Conservation (phyloP, 495 filamentous ascomycete species). For the Neurospora sp. region DNA sequence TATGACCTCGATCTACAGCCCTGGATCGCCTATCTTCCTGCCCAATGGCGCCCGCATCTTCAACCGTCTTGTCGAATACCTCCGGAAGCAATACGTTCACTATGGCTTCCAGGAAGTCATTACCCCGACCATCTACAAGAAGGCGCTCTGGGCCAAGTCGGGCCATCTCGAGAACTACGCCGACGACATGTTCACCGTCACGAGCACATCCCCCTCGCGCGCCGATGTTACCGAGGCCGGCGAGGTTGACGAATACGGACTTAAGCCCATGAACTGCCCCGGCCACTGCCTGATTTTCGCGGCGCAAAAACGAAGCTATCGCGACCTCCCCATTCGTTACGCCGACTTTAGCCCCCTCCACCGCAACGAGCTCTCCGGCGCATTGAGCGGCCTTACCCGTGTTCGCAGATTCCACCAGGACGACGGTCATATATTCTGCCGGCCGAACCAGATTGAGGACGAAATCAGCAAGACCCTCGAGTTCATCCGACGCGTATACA, state of each 20-base stretch:
- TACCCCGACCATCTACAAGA: slow-evolving; percentile 90
- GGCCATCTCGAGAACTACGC: slow-evolving; percentile 92
- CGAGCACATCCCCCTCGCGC: slow-evolving; percentile 37
- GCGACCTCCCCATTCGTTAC: slow-evolving; percentile 80
- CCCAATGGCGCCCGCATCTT: slow-evolving; percentile 79
- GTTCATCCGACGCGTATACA: slow-evolving; percentile 72
- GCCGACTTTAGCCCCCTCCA: slow-evolving; percentile 90
- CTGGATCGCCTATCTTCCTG: slow-evolving; percentile 81
- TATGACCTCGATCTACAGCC: slow-evolving; percentile 66
- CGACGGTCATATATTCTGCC: slow-evolving; percentile 92
- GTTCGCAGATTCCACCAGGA: slow-evolving; percentile 94
- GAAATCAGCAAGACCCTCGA: slow-evolving; percentile 73
- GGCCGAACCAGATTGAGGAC: slow-evolving; percentile 66
- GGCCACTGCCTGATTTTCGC: slow-evolving; percentile 85
- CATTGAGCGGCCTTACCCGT: slow-evolving; percentile 76
- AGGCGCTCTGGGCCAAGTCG: slow-evolving; percentile 76
- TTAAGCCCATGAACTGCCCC: slow-evolving; percentile 97
- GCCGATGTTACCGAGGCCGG: slow-evolving; percentile 27
- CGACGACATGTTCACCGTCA: slow-evolving; percentile 91
- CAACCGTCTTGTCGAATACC: slow-evolving; percentile 76
- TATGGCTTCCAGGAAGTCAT: slow-evolving; percentile 90
- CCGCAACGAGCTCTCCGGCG: slow-evolving; percentile 80
- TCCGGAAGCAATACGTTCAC: slow-evolving; percentile 75
- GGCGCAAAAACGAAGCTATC: slow-evolving; percentile 60
- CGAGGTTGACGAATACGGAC: slow-evolving; percentile 71